phyloP scores from a whole-genome alignment of 306 rosid species.

The Casuarina glauca region DNA sequence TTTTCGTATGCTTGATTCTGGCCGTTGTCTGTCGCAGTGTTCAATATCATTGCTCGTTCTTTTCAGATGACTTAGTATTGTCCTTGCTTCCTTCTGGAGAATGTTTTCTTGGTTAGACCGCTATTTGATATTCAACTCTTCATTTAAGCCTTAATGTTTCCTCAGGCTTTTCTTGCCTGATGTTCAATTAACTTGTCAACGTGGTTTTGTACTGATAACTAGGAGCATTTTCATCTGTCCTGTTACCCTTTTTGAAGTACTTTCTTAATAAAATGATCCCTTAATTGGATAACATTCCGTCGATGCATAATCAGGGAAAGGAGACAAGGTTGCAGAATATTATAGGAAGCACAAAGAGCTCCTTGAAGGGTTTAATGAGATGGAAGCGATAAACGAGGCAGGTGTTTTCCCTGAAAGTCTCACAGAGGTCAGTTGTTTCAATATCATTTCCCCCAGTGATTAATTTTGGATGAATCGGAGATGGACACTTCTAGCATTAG shows the following conservation, averaged over 20 bases:
- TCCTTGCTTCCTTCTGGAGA: too few species aligned
- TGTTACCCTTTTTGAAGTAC: neutral
- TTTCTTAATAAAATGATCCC: neutral
- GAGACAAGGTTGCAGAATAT: constrained; percentile 62
- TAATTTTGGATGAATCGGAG: neutral
- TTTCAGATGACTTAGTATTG: too few species aligned
- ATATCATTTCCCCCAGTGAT: constrained; percentile 25
- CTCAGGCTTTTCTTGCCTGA: too few species aligned
- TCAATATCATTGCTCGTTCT: too few species aligned
- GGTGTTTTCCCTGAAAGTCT: constrained; percentile 66
- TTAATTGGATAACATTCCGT: neutral
- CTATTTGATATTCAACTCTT: too few species aligned
- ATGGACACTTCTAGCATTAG: neutral
- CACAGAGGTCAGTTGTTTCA: constrained; percentile 61
- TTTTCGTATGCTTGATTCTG: neutral
- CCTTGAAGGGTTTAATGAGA: constrained; percentile 74
- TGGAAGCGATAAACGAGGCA: constrained; percentile 66
- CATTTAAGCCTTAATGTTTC: too few species aligned
- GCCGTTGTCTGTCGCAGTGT: too few species aligned
- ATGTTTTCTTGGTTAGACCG: too few species aligned
- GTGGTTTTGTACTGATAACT: too few species aligned
- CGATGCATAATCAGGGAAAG: constrained; percentile 43
- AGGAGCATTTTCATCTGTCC: neutral
- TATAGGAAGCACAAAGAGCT: constrained; percentile 75
- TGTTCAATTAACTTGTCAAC: too few species aligned